phyloP scores from a whole-genome alignment of 2,329 filamentous ascomycete species.

The Aspergillus novofumigatus region DNA sequence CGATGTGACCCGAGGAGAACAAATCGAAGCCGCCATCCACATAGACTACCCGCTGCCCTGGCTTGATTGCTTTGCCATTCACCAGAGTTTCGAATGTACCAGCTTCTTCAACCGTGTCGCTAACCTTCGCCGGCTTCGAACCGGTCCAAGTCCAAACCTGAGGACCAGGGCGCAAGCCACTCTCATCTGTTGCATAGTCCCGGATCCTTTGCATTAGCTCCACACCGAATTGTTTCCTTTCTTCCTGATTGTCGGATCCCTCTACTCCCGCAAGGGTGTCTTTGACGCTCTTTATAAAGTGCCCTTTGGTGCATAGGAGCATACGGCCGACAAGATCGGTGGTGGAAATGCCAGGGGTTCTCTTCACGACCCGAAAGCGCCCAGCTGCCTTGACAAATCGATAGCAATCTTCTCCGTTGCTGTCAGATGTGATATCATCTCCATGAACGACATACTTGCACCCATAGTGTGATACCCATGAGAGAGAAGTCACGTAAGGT shows the following conservation, averaged over 20 bases:
- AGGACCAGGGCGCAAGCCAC: slow-evolving; percentile 70
- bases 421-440: slow-evolving; percentile 95
- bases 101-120: slow-evolving; percentile 50
- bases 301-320: slow-evolving; percentile 89
- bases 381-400: slow-evolving; percentile 92
- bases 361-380: slow-evolving; percentile 93
- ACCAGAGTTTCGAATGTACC: slow-evolving; percentile 67
- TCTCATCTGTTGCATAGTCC: slow-evolving; percentile 84
- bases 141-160: slow-evolving; percentile 80
- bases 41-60: slow-evolving; percentile 83
- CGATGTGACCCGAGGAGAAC: slow-evolving; percentile 95
- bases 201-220: slow-evolving; percentile 73
- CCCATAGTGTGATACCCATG: slow-evolving; percentile 93
- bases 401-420: slow-evolving; percentile 91
- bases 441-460: slow-evolving; percentile 95
- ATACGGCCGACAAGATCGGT: slow-evolving; percentile 98
- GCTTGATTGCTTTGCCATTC: slow-evolving; percentile 63
- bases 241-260: slow-evolving; percentile 64
- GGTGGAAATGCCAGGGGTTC: slow-evolving; percentile 93
- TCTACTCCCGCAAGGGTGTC: slow-evolving; percentile 66
- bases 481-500: slow-evolving; percentile 89
- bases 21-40: slow-evolving; percentile 96
- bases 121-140: slow-evolving; percentile 32
- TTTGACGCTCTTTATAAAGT: slow-evolving; percentile 82
- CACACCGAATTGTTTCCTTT: slow-evolving; percentile 59